These are phyloP conservation scores for Verticillium klebahnii DNA, from an alignment of 2,329 filamentous ascomycete species.

Conservation along the genomic window DNA sequence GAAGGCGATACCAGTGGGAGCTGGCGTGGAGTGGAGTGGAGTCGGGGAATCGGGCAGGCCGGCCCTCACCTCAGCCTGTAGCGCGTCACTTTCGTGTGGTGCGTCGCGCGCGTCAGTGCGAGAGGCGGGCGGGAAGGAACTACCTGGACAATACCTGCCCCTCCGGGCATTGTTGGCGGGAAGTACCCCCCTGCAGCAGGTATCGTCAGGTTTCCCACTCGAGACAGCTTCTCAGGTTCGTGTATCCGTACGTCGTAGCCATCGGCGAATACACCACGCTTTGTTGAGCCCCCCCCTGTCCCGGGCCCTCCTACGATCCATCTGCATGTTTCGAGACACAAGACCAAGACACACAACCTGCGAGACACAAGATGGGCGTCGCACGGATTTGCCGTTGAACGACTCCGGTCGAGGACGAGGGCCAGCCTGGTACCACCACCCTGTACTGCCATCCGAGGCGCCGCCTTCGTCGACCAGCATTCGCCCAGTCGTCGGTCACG, in stretches of 20 bases:
- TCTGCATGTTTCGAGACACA: neutral
- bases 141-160: neutral
- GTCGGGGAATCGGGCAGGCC: neutral
- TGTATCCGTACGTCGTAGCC: neutral
- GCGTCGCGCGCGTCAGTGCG: neutral
- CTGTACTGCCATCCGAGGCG: neutral
- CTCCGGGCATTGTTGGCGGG: no score
- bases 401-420: neutral
- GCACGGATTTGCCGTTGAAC: neutral
- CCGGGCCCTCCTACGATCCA: neutral
- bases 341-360: neutral
- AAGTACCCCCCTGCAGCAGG: no score
- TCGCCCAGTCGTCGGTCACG: neutral
- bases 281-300: neutral
- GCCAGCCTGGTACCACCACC: neutral
- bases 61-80: neutral
- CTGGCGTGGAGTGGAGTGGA: neutral
- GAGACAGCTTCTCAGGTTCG: no score
- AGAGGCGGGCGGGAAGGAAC: neutral
- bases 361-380: neutral
- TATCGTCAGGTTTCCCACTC: neutral
- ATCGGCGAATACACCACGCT: conserved; percentile 15
- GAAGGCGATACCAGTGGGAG: neutral
- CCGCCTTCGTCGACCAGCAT: neutral
- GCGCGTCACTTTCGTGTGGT: neutral